Percentiles rank a stretch among this genome's conserved stretches.
Evolutionary conservation across 2,329 filamentous ascomycete species (phyloP).

Genomic region (Stachybotrys elegans): DNA sequence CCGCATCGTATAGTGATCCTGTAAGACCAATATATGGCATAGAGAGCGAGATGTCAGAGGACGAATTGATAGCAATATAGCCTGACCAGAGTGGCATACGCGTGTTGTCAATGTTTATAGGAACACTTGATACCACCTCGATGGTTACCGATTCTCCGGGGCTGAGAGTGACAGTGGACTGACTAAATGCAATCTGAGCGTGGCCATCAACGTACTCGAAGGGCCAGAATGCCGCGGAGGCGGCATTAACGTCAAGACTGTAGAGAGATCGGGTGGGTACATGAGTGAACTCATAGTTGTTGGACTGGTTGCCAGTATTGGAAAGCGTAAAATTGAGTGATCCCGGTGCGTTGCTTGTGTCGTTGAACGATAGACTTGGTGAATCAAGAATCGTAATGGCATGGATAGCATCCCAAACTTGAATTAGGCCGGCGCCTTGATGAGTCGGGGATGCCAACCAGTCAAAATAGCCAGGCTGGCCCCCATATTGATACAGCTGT

Average conservation of each 20-base stretch:
- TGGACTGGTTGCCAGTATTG: background rate
- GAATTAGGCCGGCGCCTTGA: background rate
- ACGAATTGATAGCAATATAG: slow-evolving; percentile 24
- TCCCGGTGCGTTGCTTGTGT: background rate
- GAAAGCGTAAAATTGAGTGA: background rate
- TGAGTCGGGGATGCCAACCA: background rate
- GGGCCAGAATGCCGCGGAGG: too few relatives aligned
- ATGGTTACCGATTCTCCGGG: background rate
- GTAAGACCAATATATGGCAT: background rate
- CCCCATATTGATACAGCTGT: background rate
- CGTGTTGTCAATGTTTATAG: slow-evolving; percentile 13
- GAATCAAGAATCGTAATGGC: background rate
- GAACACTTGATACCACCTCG: slow-evolving; percentile 3
- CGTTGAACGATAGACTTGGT: background rate
- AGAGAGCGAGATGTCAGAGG: background rate
- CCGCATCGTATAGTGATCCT: background rate
- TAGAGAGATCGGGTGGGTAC: too few relatives aligned
- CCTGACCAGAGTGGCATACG: slow-evolving; percentile 29
- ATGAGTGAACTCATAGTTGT: too few relatives aligned
- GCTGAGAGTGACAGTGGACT: background rate
- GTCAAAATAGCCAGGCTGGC: background rate
- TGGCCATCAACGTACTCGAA: background rate
- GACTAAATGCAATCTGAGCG: background rate
- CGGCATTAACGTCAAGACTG: too few relatives aligned
- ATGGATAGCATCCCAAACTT: background rate